Conservation (phyloP, 2,329 filamentous ascomycete species). For the Aphanoascus verrucosus region DNA sequence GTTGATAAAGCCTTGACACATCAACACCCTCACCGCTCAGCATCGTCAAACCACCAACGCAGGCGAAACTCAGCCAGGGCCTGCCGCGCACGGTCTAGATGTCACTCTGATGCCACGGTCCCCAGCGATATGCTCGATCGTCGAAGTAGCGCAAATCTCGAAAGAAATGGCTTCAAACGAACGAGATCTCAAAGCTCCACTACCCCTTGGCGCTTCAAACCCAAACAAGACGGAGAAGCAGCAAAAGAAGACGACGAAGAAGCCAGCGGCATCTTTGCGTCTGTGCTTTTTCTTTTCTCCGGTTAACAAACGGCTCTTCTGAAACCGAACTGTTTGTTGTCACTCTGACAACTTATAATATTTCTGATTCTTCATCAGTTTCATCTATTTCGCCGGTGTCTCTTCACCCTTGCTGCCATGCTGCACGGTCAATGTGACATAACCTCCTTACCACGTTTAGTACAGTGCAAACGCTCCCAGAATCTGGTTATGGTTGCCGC, state of each 20-base stretch:
- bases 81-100: neutral
- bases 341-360: neutral
- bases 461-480: too few species aligned
- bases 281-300: neutral
- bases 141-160: slow-evolving; percentile 2
- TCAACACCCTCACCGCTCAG: too few species aligned
- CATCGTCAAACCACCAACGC: too few species aligned
- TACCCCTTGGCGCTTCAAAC: neutral
- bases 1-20: too few species aligned
- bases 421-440: too few species aligned
- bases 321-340: neutral
- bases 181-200: neutral
- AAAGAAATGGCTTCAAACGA: neutral
- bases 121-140: neutral
- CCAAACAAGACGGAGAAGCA: neutral
- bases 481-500: too few species aligned
- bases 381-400: neutral
- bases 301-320: neutral
- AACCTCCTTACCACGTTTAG: too few species aligned
- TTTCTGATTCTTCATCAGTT: neutral
- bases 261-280: neutral
- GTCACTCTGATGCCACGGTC: neutral
- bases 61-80: too few species aligned
- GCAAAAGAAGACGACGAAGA: neutral
- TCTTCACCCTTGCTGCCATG: too few species aligned